Evolutionary conservation across 805 yeast species (phyloP).

Genomic region (Lachancea waltii): DNA sequence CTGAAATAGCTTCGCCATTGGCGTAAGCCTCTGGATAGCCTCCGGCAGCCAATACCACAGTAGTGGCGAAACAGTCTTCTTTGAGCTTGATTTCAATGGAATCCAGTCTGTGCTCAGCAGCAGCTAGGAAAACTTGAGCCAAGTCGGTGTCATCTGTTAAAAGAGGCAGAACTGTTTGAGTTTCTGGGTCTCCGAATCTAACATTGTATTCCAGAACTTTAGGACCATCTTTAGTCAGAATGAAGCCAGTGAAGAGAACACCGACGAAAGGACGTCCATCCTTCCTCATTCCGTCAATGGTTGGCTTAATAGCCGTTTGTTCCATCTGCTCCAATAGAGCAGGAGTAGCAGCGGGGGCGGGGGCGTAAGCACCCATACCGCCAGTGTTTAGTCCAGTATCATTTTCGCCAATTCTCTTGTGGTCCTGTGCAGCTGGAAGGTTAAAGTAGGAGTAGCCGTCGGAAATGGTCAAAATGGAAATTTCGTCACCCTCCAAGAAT

Average conservation of each 20-base stretch:
- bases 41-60: slow-evolving; percentile 94
- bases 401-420: slow-evolving; percentile 89
- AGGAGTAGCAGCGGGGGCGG: slow-evolving; percentile 92
- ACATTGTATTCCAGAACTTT: slow-evolving; percentile 95
- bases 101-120: slow-evolving; percentile 91
- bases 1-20: slow-evolving; percentile 79
- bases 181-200: slow-evolving; percentile 98
- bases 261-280: slow-evolving; percentile 97
- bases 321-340: slow-evolving; percentile 64
- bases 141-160: slow-evolving; percentile 80
- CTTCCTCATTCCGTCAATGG: slow-evolving; percentile 91
- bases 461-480: slow-evolving; percentile 82
- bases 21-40: slow-evolving; percentile 88
- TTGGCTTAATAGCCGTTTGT: slow-evolving; percentile 73
- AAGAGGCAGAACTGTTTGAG: slow-evolving; percentile 91
- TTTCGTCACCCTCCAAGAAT: slow-evolving; percentile 92
- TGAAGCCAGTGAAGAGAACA: slow-evolving; percentile 89
- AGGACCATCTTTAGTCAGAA: slow-evolving; percentile 84
- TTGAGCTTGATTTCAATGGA: slow-evolving; percentile 56
- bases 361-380: slow-evolving; percentile 99
- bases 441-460: slow-evolving; percentile 91
- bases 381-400: slow-evolving; percentile 96
- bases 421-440: slow-evolving; percentile 97
- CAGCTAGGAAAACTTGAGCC: slow-evolving; percentile 86
- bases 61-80: slow-evolving; percentile 62